Evolutionary conservation across 1,139 yeast species (phyloP).

Genomic region (Blastobotrys proliferans): DNA sequence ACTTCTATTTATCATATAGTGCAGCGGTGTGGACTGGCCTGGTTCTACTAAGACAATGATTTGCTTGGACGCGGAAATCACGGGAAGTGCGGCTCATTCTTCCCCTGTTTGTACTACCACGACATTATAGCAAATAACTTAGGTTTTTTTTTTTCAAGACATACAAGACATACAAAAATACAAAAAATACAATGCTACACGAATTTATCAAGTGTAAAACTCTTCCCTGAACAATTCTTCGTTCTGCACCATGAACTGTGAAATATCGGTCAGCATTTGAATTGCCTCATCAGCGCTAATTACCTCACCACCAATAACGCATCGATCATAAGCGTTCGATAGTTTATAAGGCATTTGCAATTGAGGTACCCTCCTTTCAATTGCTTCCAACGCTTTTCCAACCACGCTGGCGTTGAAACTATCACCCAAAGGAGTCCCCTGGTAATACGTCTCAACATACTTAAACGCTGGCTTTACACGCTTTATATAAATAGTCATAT

Average conservation of each 20-base stretch:
- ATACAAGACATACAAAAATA: background rate
- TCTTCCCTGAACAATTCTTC: slow-evolving; percentile 4
- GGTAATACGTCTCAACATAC: slow-evolving; percentile 6
- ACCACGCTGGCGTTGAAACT: slow-evolving; percentile 9
- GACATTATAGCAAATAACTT: no score
- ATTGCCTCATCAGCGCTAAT: slow-evolving; percentile 4
- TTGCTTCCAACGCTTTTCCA: slow-evolving; percentile 4
- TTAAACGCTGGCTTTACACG: slow-evolving; percentile 9
- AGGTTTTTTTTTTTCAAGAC: slow-evolving; percentile 1
- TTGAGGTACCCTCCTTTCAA: slow-evolving; percentile 9
- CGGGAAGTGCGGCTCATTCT: no score
- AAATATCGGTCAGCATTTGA: slow-evolving; percentile 5
- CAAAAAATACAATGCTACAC: background rate
- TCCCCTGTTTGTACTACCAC: no score
- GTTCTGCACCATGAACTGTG: slow-evolving; percentile 9
- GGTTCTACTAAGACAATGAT: no score
- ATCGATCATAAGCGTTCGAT: slow-evolving; percentile 5
- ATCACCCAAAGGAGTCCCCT: slow-evolving; percentile 8
- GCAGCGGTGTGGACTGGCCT: no score
- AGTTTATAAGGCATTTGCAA: slow-evolving; percentile 10
- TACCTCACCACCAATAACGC: slow-evolving; percentile 4
- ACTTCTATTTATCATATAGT: no score
- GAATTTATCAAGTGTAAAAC: background rate
- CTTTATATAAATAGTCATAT: slow-evolving; percentile 3
- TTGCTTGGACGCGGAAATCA: no score